Evolutionary conservation across 768 basidiomycete genomes (phyloP).

Genomic region (Neoboletus magnificus): DNA sequence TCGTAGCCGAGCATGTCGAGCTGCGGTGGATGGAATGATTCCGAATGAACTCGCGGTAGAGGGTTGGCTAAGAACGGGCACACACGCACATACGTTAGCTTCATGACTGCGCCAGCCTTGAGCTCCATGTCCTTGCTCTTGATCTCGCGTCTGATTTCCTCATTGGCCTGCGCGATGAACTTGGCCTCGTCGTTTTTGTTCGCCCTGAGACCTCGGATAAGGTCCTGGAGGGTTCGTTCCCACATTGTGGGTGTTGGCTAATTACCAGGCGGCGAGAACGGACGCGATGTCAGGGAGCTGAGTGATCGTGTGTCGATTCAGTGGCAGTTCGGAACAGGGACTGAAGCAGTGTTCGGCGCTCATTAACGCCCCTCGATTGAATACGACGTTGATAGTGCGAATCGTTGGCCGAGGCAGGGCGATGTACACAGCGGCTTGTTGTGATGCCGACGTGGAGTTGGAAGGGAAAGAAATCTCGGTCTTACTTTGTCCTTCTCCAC

Average conservation of each 20-base stretch:
- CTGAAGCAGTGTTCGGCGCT: not conserved
- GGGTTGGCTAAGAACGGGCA: not conserved
- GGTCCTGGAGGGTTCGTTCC: slow-evolving; percentile 94
- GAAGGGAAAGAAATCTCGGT: not conserved
- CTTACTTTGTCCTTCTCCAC: not conserved
- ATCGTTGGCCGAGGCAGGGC: not conserved
- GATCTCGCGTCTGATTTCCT: slow-evolving; percentile 90
- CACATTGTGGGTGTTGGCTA: slow-evolving; percentile 56
- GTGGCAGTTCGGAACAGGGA: not conserved
- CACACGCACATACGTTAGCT: slow-evolving; percentile 88
- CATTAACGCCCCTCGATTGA: not conserved
- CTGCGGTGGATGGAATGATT: slow-evolving; percentile 40
- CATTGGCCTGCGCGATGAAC: slow-evolving; percentile 90
- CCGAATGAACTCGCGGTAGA: slow-evolving; percentile 5
- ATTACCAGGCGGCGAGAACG: not conserved
- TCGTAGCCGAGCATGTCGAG: slow-evolving; percentile 97
- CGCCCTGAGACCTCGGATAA: slow-evolving; percentile 91
- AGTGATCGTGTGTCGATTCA: not conserved
- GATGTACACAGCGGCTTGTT: not conserved
- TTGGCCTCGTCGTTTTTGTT: slow-evolving; percentile 92
- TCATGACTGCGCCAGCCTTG: slow-evolving; percentile 92
- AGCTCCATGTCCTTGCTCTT: slow-evolving; percentile 94
- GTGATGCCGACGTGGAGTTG: not conserved
- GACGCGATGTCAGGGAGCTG: not conserved
- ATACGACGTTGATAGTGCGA: not conserved